A percentile compares a stretch with the other conserved stretches of the same genome.
Evolutionary conservation across 768 basidiomycete species (phyloP).

Genomic region (Russula emetica): DNA sequence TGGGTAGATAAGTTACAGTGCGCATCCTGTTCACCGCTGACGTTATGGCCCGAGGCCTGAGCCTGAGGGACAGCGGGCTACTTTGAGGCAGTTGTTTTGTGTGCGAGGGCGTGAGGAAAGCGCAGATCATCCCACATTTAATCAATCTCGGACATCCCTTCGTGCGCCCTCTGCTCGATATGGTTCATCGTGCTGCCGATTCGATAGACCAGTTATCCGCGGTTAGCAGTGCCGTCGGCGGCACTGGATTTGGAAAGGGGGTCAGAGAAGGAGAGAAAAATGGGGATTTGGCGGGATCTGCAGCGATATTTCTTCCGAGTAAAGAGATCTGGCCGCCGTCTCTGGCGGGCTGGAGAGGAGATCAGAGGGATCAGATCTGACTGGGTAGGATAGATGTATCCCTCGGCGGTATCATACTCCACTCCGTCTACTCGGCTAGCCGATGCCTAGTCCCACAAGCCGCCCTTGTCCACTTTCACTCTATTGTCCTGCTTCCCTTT

Average conservation of each 20-base stretch:
- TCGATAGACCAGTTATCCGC: not conserved
- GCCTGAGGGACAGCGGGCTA: not conserved
- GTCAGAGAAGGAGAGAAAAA: not conserved
- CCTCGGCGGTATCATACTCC: constrained; percentile 9
- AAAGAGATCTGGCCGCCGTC: constrained; percentile 9
- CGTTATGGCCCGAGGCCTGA: not conserved
- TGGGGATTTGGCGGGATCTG: constrained; percentile 23
- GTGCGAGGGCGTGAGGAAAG: not conserved
- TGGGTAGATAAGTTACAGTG: constrained; percentile 8
- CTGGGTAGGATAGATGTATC: constrained; percentile 7
- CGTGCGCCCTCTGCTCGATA: constrained; percentile 17
- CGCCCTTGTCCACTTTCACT: constrained; percentile 42
- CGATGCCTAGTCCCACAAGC: constrained; percentile 48
- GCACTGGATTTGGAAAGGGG: constrained; percentile 11
- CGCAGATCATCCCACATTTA: constrained; percentile 24
- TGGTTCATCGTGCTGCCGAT: constrained; percentile 13
- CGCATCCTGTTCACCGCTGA: not conserved
- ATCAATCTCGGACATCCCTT: constrained; percentile 21
- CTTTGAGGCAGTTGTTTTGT: not conserved
- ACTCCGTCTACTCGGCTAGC: constrained; percentile 13
- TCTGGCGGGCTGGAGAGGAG: constrained; percentile 8
- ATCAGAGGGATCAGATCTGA: not conserved
- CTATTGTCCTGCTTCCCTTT: constrained; percentile 78
- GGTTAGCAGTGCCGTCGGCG: constrained; percentile 8
- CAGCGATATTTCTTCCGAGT: constrained; percentile 1